A percentile compares a stretch with the other conserved stretches of the same genome.
Conservation (phyloP, 768 basidiomycete genomes). For the Pulveroboletus ravenelii region DNA sequence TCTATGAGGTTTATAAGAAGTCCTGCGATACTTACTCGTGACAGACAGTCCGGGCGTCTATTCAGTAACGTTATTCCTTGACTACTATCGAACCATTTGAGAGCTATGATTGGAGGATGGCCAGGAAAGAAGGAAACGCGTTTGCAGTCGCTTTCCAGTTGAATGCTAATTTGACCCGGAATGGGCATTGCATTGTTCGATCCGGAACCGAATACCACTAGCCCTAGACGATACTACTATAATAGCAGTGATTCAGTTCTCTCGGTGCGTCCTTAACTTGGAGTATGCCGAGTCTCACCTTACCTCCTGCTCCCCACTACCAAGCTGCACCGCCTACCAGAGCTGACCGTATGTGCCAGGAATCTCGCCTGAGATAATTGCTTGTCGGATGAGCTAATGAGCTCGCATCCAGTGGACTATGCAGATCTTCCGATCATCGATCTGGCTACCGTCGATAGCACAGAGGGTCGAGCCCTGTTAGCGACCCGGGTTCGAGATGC, state of each 20-base stretch:
- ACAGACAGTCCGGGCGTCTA: too few species aligned
- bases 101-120: too few species aligned
- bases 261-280: background rate
- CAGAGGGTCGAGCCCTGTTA: conserved; percentile 36
- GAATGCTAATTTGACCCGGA: too few species aligned
- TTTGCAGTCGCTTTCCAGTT: too few species aligned
- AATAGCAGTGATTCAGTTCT: too few species aligned
- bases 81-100: too few species aligned
- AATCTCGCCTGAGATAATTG: background rate
- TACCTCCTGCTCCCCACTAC: conserved; percentile 35
- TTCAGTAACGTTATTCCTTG: too few species aligned
- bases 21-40: too few species aligned
- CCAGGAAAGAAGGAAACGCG: too few species aligned
- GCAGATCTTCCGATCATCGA: conserved; percentile 54
- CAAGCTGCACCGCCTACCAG: conserved; percentile 32
- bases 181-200: too few species aligned
- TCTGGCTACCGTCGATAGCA: conserved; percentile 37
- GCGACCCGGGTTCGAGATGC: conserved; percentile 42
- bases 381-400: background rate
- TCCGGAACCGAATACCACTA: background rate
- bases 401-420: conserved; percentile 37
- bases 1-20: too few species aligned
- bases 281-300: conserved; percentile 29
- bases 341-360: conserved; percentile 24
- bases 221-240: background rate